Percentiles rank a stretch among this genome's conserved stretches.
phyloP scores from a whole-genome alignment of 305 asterid genomes.

The Lippia alba region DNA sequence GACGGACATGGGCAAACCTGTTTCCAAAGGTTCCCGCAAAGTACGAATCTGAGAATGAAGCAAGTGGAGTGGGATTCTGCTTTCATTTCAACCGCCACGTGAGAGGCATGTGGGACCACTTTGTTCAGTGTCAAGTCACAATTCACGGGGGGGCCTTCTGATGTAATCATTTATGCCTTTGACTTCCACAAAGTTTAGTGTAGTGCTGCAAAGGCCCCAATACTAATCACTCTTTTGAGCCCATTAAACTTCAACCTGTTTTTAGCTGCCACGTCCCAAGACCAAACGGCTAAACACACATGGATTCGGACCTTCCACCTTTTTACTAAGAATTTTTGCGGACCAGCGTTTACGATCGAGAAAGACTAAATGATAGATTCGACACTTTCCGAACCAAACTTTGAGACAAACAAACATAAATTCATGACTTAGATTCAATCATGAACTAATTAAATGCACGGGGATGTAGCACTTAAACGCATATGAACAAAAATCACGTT shows the following conservation, averaged over 20 bases:
- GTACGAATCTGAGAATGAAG: not conserved
- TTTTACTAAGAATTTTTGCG: no score
- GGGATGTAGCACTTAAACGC: no score
- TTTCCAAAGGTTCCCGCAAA: slow-evolving; percentile 30
- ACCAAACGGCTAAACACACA: no score
- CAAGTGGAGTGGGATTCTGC: slow-evolving; percentile 26
- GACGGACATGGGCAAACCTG: slow-evolving; percentile 22
- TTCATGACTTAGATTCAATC: no score
- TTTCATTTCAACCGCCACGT: slow-evolving; percentile 34
- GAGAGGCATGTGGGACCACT: slow-evolving; percentile 54
- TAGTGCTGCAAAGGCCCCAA: slow-evolving; percentile 30
- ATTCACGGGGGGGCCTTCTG: not conserved
- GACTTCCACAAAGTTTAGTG: slow-evolving; percentile 34
- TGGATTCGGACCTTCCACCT: no score
- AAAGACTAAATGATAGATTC: no score
- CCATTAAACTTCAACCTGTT: not conserved
- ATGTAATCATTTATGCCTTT: slow-evolving; percentile 42
- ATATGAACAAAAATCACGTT: no score
- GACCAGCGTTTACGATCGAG: no score
- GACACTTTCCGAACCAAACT: no score
- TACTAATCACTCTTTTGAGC: not conserved
- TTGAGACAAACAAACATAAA: no score
- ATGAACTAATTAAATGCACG: no score
- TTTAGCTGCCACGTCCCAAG: slow-evolving; percentile 14
- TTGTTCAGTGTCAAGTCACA: slow-evolving; percentile 20